Evolutionary conservation across 2,329 filamentous ascomycete genomes (phyloP).

Genomic region (Zymoseptoria pseudotritici): DNA sequence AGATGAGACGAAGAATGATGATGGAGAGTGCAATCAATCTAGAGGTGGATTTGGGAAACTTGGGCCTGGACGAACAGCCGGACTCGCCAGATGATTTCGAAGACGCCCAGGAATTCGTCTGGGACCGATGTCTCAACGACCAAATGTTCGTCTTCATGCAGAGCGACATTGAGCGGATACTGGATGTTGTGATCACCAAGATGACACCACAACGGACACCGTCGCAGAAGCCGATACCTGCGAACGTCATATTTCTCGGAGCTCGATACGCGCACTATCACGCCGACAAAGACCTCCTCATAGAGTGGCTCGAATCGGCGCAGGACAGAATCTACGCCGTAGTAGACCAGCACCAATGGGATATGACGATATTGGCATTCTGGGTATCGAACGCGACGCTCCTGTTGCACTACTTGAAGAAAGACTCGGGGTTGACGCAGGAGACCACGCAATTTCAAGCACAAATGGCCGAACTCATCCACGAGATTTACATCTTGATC

Average conservation of each 20-base stretch:
- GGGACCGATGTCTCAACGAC: slow-evolving; percentile 88
- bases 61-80: slow-evolving; percentile 90
- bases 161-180: slow-evolving; percentile 78
- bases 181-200: slow-evolving; percentile 93
- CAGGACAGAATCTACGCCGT: slow-evolving; percentile 97
- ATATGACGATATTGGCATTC: slow-evolving; percentile 98
- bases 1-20: slow-evolving; percentile 96
- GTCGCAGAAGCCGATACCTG: slow-evolving; percentile 94
- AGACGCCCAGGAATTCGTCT: slow-evolving; percentile 90
- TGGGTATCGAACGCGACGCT: slow-evolving; percentile 98
- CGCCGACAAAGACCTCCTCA: slow-evolving; percentile 75
- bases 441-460: slow-evolving; percentile 84
- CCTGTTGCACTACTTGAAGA: slow-evolving; percentile 93
- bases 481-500: slow-evolving; percentile 97
- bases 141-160: slow-evolving; percentile 99
- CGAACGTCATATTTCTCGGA: slow-evolving; percentile 93
- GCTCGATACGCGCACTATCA: slow-evolving; percentile 96
- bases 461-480: slow-evolving; percentile 87
- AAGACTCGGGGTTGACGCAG: slow-evolving; percentile 73
- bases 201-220: slow-evolving; percentile 95
- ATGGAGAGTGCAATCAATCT: slow-evolving; percentile 96
- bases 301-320: slow-evolving; percentile 70
- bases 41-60: slow-evolving; percentile 90
- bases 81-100: slow-evolving; percentile 84
- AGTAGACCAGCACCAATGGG: slow-evolving; percentile 94